A percentile compares a stretch with the other conserved stretches of the same genome.
phyloP scores from a whole-genome alignment of 1,284 basidiomycete genomes.

The Sporisorium scitamineum region DNA sequence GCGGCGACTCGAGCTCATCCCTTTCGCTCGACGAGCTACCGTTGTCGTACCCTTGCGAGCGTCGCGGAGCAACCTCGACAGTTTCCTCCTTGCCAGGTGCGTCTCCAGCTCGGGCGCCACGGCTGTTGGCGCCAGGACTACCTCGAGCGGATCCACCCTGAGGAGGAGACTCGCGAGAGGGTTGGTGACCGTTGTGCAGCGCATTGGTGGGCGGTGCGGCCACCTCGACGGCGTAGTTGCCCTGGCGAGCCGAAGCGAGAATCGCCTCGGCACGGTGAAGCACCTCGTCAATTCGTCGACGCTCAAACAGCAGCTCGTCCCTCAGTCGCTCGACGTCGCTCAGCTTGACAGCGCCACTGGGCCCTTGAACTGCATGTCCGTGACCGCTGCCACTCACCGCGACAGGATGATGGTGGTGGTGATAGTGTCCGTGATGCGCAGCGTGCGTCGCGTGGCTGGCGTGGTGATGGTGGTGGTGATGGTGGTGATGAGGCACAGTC shows the following conservation, averaged over 20 bases:
- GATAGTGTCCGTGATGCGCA: slow-evolving; percentile 37
- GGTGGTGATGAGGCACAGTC: slow-evolving; percentile 43
- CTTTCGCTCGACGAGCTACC: slow-evolving; percentile 47
- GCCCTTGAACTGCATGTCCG: slow-evolving; percentile 13
- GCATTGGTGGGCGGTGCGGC: slow-evolving; percentile 13
- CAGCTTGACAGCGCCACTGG: slow-evolving; percentile 22
- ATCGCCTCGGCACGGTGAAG: slow-evolving; percentile 58
- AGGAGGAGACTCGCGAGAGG: slow-evolving; percentile 29
- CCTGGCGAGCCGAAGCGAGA: slow-evolving; percentile 34
- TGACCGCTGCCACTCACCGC: slow-evolving; percentile 22
- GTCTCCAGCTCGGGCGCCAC: neutral
- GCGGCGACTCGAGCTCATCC: slow-evolving; percentile 49
- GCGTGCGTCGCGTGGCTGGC: slow-evolving; percentile 34
- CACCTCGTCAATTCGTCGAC: slow-evolving; percentile 56
- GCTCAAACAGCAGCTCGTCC: slow-evolving; percentile 60
- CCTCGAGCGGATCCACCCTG: slow-evolving; percentile 17
- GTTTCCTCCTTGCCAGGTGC: slow-evolving; percentile 22
- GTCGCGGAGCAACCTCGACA: slow-evolving; percentile 19
- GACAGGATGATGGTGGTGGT: slow-evolving; percentile 49
- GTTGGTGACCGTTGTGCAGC: slow-evolving; percentile 28
- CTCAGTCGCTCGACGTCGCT: slow-evolving; percentile 60
- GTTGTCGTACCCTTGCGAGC: slow-evolving; percentile 28
- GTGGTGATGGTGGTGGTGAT: slow-evolving; percentile 55
- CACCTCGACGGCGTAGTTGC: slow-evolving; percentile 22
- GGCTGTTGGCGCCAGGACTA: slow-evolving; percentile 23